Percentiles rank a stretch among this genome's conserved stretches.
Evolutionary conservation across 768 basidiomycete species (phyloP).

Genomic region (Rhizopogon sp.): DNA sequence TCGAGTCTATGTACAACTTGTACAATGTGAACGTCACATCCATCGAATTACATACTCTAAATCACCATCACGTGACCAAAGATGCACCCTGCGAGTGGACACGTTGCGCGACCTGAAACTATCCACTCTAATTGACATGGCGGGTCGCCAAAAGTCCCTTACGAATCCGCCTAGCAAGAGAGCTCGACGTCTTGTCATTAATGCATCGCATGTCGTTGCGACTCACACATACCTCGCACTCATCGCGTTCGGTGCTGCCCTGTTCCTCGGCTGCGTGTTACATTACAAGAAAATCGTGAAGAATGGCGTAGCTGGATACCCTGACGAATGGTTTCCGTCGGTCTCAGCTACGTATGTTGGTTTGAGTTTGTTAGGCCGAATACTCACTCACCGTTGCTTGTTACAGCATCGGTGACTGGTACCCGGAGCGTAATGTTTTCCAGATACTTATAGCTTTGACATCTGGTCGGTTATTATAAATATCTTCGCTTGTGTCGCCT

Average conservation of each 20-base stretch:
- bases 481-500: background rate
- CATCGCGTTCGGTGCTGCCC: constrained; percentile 59
- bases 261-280: constrained; percentile 58
- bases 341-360: constrained; percentile 73
- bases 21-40: too few relatives aligned
- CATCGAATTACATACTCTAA: background rate
- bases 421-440: constrained; percentile 79
- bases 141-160: constrained; percentile 11
- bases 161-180: constrained; percentile 5
- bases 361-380: background rate
- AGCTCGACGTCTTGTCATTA: constrained; percentile 20
- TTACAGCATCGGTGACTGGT: constrained; percentile 86
- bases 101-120: too few relatives aligned
- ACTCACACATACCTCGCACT: constrained; percentile 64
- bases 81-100: too few relatives aligned
- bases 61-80: background rate
- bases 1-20: background rate
- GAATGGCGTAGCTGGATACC: constrained; percentile 78
- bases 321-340: constrained; percentile 88
- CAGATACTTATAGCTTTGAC: constrained; percentile 86
- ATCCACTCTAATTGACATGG: constrained; percentile 7
- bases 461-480: constrained; percentile 41
- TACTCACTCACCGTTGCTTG: background rate
- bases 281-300: constrained; percentile 84
- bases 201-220: constrained; percentile 52